Evolutionary conservation across 2,329 filamentous ascomycete species (phyloP), one percentile per base, ranked within the genome.

Genomic region (Colletotrichum spinosum): DNA sequence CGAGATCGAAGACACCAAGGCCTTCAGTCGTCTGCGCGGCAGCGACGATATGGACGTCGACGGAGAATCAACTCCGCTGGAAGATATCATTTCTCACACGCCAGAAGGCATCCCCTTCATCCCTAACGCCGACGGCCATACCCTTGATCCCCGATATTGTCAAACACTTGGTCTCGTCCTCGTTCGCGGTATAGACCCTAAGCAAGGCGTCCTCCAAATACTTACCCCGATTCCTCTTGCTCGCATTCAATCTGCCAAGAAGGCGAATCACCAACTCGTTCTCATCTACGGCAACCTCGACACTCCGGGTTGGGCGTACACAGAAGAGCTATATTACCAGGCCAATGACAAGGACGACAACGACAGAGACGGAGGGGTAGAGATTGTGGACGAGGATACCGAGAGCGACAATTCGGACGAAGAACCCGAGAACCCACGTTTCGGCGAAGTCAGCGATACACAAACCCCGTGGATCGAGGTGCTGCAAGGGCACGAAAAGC

Each of bases 271-370:
- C 38, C 78, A 82, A 13, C 78, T 92, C 13, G 84, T 92, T 3
- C 80, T 93, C 4, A 84, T 93, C 1, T 85, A 89, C 58, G 91
- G 91, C 2, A 89, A 86, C 69, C 87, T 92, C 60, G 91, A 93
- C 70, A 78, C 86, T 2, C 89, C 90, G 0, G 87, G 83, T 3
- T 93, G 90, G 90, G 88, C 89, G 2, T 92, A 91, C 67, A 86
- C 86, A 0, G 90, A 92, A 72, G 86, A 90, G 41, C 69, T 89
- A 13, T 84, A 88, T 68, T 70, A 75, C 38, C 74, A 73, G 68
- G 74, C 77, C 12, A 72, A 68, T 12, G 51, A 51, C 38, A 63
- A 52, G 25, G 72, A 70, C 12, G 55, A 59, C 2, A 71, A 75
- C 5, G 67, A 71, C 15, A 60, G 61, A 10, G 68, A 75, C 7